Base-by-base conservation (phyloP, 2,329 filamentous ascomycete species). In the Colletotrichum melonis region DNA sequence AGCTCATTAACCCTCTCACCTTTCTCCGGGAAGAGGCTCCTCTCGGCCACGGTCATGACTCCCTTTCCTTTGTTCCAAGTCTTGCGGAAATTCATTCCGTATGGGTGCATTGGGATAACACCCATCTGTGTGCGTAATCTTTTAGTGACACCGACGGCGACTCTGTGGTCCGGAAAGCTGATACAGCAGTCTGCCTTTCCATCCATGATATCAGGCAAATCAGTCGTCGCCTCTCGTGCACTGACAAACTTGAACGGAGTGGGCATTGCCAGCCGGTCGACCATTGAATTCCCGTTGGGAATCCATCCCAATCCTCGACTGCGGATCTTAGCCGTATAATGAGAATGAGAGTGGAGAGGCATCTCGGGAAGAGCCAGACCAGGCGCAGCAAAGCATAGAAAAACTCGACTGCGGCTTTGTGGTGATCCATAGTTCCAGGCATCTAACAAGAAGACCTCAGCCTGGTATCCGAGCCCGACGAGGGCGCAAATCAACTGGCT, bases 391-490 rank as follows among this genome's bases (percentile, higher is more conserved):
- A 95, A 92, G 2, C 88, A 85, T 1, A 97, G 86, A 73, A 97
- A 95, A 0, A 96, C 84, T 7, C 94, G 87, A 3, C 87, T 88
- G 5, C 94, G 88, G 3, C 82, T 84, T 78, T 97, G 94, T 0
- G 90, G 84, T 2, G 91, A 90, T 1, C 93, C 93, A 75, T 89
- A 90, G 0, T 88, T 89, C 86, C 92, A 94, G 0, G 93, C 89
- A 75, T 95, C 93, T 24, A 94, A 84, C 0, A 92, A 84, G 69
- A 91, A 90, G 49, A 94, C 87, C 54, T 92, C 89, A 0, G 91
- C 85, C 78, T 97, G 94, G 76, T 97, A 97, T 0, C 94, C 94
- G 75, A 97, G 85, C 0, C 92, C 93, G 0, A 96, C 92, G 0
- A 97, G 82, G 1, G 91, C 88, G 74, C 92, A 93, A 11, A 97